Evolutionary conservation across 208 protist genomes (phyloP).

Genomic region (Trichomonas gallinae): DNA sequence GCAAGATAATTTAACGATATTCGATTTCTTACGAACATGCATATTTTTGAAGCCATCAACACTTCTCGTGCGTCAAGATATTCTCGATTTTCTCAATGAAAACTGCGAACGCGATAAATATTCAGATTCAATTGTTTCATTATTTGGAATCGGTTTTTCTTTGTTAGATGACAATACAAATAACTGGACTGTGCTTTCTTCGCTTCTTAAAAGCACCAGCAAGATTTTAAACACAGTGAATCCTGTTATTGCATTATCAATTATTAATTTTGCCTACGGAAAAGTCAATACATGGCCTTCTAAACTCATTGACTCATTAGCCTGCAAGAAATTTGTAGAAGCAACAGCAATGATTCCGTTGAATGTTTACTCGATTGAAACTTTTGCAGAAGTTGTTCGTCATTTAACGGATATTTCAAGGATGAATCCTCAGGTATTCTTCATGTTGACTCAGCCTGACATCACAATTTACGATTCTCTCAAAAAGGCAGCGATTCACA

Average conservation of each 20-base stretch:
- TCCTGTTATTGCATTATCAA: background rate
- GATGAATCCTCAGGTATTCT: background rate
- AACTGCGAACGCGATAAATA: background rate
- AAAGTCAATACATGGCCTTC: background rate
- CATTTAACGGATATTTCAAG: background rate
- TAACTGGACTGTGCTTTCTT: background rate
- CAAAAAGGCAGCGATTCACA: background rate
- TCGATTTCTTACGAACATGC: background rate
- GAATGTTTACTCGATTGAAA: background rate
- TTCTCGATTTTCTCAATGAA: background rate
- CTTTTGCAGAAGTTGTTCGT: background rate
- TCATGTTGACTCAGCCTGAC: background rate
- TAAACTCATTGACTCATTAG: background rate
- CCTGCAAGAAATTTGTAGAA: background rate
- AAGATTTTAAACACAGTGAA: background rate
- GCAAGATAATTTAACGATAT: background rate
- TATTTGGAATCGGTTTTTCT: background rate
- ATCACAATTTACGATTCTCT: background rate
- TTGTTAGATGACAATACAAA: background rate
- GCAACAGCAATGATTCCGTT: background rate
- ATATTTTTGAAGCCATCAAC: background rate
- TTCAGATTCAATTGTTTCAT: background rate
- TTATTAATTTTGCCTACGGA: background rate
- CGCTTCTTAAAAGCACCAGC: background rate
- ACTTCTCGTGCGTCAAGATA: background rate